Conservation (phyloP, 169 alveolate species). For the Nephromyces sp. region DNA sequence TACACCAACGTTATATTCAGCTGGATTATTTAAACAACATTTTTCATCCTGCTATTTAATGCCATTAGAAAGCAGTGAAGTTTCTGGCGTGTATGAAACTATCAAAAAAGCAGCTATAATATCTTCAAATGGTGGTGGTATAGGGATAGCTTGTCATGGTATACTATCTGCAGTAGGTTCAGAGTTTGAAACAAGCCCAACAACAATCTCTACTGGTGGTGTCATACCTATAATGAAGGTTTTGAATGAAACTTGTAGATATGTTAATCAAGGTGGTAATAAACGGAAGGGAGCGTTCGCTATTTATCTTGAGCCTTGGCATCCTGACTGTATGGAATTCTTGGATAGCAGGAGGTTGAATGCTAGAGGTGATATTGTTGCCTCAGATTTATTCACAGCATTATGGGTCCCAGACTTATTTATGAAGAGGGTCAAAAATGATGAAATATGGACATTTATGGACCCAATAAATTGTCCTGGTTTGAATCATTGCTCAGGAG, state of each 20-base stretch:
- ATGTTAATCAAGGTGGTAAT: constrained; percentile 76
- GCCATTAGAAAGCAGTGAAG: neutral
- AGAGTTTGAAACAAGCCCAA: neutral
- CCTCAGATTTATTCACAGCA: constrained; percentile 95
- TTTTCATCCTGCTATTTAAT: neutral
- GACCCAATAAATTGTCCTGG: constrained; percentile 98
- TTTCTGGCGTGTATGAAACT: neutral
- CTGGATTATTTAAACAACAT: constrained; percentile 57
- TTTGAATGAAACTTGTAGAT: constrained; percentile 55
- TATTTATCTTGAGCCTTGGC: constrained; percentile 99
- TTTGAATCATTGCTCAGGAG: constrained; percentile 78
- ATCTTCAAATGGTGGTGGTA: neutral
- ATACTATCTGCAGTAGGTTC: neutral
- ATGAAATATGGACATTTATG: constrained; percentile 85
- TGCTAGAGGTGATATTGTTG: constrained; percentile 95
- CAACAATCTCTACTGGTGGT: neutral
- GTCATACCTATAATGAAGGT: constrained; percentile 2
- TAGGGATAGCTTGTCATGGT: neutral
- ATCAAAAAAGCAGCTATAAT: neutral
- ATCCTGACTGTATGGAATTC: constrained; percentile 90
- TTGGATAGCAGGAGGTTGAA: constrained; percentile 87
- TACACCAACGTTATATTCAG: constrained; percentile 94
- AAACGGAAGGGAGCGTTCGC: constrained; percentile 97
- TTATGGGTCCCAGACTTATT: constrained; percentile 98
- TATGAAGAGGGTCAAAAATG: constrained; percentile 91